phyloP scores from a whole-genome alignment of 345 rosid genomes.

The Salix suchowensis region DNA sequence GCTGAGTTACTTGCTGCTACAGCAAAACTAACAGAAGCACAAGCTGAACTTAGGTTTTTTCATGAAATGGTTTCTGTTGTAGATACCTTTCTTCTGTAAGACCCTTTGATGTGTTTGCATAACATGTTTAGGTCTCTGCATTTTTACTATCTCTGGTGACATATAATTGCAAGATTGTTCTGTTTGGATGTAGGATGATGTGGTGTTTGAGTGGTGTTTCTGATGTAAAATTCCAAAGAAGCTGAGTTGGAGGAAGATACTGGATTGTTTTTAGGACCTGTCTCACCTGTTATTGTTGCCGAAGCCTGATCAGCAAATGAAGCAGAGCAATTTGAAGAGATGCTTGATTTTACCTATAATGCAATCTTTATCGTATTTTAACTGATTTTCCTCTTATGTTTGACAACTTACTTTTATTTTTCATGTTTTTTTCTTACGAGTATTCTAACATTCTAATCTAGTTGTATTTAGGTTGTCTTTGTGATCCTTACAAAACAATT shows the following conservation, averaged over 20 bases:
- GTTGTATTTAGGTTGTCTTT: background rate
- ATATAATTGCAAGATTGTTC: background rate
- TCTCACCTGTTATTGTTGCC: slow-evolving; percentile 85
- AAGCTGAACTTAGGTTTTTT: slow-evolving; percentile 70
- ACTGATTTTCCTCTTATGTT: background rate
- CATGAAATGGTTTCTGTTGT: background rate
- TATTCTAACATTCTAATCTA: background rate
- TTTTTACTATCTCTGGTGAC: background rate
- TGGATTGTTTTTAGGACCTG: slow-evolving; percentile 78
- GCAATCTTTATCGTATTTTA: slow-evolving; percentile 2
- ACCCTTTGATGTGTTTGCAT: background rate
- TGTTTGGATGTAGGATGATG: background rate
- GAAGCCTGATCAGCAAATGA: slow-evolving; percentile 88
- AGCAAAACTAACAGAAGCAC: slow-evolving; percentile 92
- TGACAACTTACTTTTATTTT: background rate
- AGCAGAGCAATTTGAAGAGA: slow-evolving; percentile 97
- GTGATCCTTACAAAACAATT: background rate
- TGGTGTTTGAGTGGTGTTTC: slow-evolving; percentile 2
- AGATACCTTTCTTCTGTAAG: slow-evolving; percentile 2
- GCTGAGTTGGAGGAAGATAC: slow-evolving; percentile 81
- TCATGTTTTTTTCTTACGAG: too few species aligned
- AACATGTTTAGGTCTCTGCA: background rate
- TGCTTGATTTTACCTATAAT: slow-evolving; percentile 20
- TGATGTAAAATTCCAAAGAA: slow-evolving; percentile 45
- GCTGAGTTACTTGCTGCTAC: slow-evolving; percentile 91